Evolutionary conservation across 2,329 filamentous ascomycete species (phyloP).

Genomic region (Claviceps maximensis): DNA sequence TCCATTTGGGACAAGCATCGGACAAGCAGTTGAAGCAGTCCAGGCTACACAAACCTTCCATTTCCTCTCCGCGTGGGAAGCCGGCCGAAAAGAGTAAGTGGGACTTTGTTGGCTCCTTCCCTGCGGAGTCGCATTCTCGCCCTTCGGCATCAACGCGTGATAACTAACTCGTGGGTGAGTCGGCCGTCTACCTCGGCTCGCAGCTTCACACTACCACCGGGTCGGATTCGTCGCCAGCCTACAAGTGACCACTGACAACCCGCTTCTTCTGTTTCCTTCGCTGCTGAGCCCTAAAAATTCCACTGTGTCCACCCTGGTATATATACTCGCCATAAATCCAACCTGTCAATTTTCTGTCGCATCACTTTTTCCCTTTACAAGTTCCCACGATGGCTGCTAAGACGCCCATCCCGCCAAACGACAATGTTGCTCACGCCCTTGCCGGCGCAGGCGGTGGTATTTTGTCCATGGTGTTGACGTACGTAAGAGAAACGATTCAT

Average conservation of each 20-base stretch:
- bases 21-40: not conserved
- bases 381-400: slow-evolving; percentile 30
- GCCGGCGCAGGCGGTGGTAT: slow-evolving; percentile 88
- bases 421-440: slow-evolving; percentile 93
- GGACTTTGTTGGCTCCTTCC: not conserved
- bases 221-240: not conserved
- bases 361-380: not conserved
- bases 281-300: not conserved
- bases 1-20: not conserved
- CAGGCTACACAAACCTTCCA: not conserved
- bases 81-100: not conserved
- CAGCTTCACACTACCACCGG: too few species aligned
- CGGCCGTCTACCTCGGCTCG: slow-evolving; percentile 2
- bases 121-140: not conserved
- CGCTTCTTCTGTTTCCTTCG: too few species aligned
- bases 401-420: slow-evolving; percentile 66
- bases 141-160: slow-evolving; percentile 1
- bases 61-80: not conserved
- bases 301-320: not conserved
- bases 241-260: not conserved
- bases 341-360: not conserved
- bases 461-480: slow-evolving; percentile 91
- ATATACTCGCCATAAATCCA: not conserved
- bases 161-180: not conserved
- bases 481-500: slow-evolving; percentile 12